Conservation (phyloP, 1,284 basidiomycete species). For the Apiotrichum mycotoxinovorans region DNA sequence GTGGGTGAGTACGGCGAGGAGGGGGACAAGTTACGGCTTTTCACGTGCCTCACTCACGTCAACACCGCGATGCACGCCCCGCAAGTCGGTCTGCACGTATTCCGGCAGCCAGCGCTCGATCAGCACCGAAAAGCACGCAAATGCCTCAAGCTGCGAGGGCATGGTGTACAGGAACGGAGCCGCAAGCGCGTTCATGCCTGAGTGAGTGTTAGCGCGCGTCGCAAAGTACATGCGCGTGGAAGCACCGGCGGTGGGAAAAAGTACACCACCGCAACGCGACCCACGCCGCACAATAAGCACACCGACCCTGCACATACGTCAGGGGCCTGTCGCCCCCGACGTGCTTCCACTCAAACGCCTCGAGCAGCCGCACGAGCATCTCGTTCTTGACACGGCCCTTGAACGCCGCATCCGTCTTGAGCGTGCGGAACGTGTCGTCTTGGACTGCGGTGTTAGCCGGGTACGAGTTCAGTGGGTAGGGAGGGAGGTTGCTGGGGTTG, state of each 20-base stretch:
- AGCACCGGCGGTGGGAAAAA: too few relatives aligned
- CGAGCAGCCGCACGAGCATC: constrained; percentile 89
- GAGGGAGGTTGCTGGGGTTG: too few relatives aligned
- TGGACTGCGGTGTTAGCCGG: constrained; percentile 45
- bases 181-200: constrained; percentile 92
- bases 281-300: neutral
- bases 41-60: constrained; percentile 59
- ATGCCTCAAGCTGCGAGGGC: constrained; percentile 93
- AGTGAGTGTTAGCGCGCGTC: too few relatives aligned
- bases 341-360: constrained; percentile 90
- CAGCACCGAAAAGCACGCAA: constrained; percentile 89
- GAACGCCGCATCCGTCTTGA: constrained; percentile 92
- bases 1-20: neutral
- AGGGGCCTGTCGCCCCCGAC: constrained; percentile 61
- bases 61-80: constrained; percentile 88
- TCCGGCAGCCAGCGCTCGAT: constrained; percentile 88
- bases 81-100: constrained; percentile 91
- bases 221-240: too few relatives aligned
- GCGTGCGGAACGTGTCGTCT: constrained; percentile 65
- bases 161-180: constrained; percentile 95
- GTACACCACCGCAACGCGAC: neutral
- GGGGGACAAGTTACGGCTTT: neutral
- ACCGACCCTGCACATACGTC: constrained; percentile 78
- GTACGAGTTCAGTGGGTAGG: too few relatives aligned
- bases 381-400: constrained; percentile 92